A percentile compares a stretch with the other conserved stretches of the same genome.
phyloP scores from a whole-genome alignment of 768 basidiomycete genomes.

The Trametes cingulata region DNA sequence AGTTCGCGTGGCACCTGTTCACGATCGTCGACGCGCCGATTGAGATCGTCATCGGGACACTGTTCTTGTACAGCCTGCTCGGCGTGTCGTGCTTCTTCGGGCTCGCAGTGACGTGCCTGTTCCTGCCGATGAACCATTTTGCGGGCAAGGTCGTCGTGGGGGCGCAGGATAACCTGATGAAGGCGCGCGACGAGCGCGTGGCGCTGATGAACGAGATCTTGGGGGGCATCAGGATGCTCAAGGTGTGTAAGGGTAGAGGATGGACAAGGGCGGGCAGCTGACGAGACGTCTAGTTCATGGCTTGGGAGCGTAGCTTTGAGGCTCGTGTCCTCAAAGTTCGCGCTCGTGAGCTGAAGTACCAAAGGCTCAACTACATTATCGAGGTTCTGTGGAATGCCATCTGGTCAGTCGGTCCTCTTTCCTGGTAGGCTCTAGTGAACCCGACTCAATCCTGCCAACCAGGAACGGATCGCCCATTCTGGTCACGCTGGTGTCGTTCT shows the following conservation, averaged over 20 bases:
- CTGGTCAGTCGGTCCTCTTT: slow-evolving; percentile 41
- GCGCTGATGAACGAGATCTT: slow-evolving; percentile 84
- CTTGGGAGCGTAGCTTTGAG: slow-evolving; percentile 92
- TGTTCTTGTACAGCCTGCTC: slow-evolving; percentile 77
- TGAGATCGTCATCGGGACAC: slow-evolving; percentile 71
- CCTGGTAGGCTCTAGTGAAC: neutral
- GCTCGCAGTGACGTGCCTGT: slow-evolving; percentile 66
- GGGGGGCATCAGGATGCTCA: slow-evolving; percentile 14
- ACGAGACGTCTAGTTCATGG: slow-evolving; percentile 71
- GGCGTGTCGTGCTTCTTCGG: slow-evolving; percentile 79
- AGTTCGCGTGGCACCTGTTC: slow-evolving; percentile 80
- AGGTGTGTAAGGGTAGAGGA: neutral
- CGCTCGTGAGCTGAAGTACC: slow-evolving; percentile 80
- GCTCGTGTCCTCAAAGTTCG: slow-evolving; percentile 68
- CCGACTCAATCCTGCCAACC: neutral
- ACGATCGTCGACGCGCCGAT: slow-evolving; percentile 75
- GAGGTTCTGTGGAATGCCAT: slow-evolving; percentile 61
- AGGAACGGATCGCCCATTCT: slow-evolving; percentile 50
- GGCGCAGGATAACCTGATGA: slow-evolving; percentile 88
- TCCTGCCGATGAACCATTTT: slow-evolving; percentile 77
- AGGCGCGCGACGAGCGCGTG: slow-evolving; percentile 87
- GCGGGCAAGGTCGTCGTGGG: slow-evolving; percentile 77
- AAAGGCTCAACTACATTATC: slow-evolving; percentile 83
- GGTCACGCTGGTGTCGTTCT: slow-evolving; percentile 52
- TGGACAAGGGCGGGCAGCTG: neutral